Base-by-base conservation (phyloP, 768 basidiomycete species). In the Chiua virens region DNA sequence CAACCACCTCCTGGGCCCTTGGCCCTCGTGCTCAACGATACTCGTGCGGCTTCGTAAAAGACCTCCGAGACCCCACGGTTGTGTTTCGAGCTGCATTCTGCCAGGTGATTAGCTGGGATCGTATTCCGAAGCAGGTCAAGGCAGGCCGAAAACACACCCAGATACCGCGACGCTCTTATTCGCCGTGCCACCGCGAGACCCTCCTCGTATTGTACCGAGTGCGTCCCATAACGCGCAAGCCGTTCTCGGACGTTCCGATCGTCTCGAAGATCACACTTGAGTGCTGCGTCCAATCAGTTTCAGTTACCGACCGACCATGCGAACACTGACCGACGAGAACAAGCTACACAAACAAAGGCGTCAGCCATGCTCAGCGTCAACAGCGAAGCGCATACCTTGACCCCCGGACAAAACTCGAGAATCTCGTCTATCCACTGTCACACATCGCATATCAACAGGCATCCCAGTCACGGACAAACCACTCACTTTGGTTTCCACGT, bases 31-130 rank as follows among this genome's bases (percentile, higher is more conserved):
- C 79, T 83, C 50, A 94, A 70, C 23, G 91, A 89, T 11, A 92
- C 90, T 3, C 91, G 83, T 0, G 91, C 92, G 6, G 90, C 89
- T 66, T 98, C 96, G 58, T 89, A 81, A 63, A 98, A 94, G 9
- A 95, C 93, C 66, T 98, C 95, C 25, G 82, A 78, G 11, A 98
- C 94, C 5, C 96, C 96, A 42, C 96, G 83, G 59, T 97, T 95
- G 63, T 96, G 93, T 70, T 98, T 98, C 8, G 96, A 94, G 56
- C 93, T 96, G 66, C 96, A 98, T 76, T 98, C 95, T 97, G 23
- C 48, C 28, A 15, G 6, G 5, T 17, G 13, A 20, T 50, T 45
- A 51, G 40, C 32, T 22, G 34, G 14, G 28, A n/a, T 5, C 4
- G 23, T 25, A 30, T 21, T 10, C 15, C 28, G n/a, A 18, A 4